These are phyloP conservation scores for Phycomyces nitens DNA, from an alignment of 192 early-diverging fungal genomes.

Conservation along the genomic window DNA sequence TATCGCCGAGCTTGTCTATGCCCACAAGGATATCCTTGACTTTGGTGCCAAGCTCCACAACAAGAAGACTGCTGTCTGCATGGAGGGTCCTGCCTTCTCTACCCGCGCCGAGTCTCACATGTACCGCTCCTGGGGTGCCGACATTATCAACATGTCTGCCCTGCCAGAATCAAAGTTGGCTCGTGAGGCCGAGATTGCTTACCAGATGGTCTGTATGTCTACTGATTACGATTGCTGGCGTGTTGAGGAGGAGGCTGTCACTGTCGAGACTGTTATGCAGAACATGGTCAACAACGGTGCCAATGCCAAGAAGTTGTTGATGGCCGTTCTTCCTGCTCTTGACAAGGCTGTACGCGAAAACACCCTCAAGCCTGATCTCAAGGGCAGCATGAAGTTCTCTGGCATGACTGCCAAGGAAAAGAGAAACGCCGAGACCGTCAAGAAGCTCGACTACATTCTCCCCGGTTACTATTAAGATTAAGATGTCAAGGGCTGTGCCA, in stretches of 20 bases:
- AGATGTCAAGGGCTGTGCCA: neutral
- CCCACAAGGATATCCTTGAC: slow-evolving; percentile 39
- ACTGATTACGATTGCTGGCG: slow-evolving; percentile 98
- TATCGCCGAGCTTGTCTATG: slow-evolving; percentile 70
- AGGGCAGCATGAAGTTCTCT: slow-evolving; percentile 80
- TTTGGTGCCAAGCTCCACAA: slow-evolving; percentile 54
- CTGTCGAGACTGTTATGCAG: slow-evolving; percentile 79
- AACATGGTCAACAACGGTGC: slow-evolving; percentile 82
- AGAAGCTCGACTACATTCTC: slow-evolving; percentile 80
- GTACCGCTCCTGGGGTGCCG: slow-evolving; percentile 91
- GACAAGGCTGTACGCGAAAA: slow-evolving; percentile 55
- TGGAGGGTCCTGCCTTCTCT: slow-evolving; percentile 98
- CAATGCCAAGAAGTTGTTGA: slow-evolving; percentile 80
- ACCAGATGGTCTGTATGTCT: slow-evolving; percentile 98
- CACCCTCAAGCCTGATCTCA: slow-evolving; percentile 55
- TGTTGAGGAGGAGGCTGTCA: slow-evolving; percentile 76
- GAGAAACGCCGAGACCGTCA: slow-evolving; percentile 63
- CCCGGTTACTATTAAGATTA: slow-evolving; percentile 63
- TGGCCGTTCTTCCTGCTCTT: slow-evolving; percentile 74
- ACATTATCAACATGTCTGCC: slow-evolving; percentile 97
- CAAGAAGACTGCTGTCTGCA: slow-evolving; percentile 88
- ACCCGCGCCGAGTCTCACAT: slow-evolving; percentile 96
- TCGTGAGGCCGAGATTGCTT: slow-evolving; percentile 96
- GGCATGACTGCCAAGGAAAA: slow-evolving; percentile 80
- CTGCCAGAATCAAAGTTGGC: slow-evolving; percentile 97